Evolutionary conservation across 129 eudicot genomes (phyloP).

Genomic region (Lactuca sativa): DNA sequence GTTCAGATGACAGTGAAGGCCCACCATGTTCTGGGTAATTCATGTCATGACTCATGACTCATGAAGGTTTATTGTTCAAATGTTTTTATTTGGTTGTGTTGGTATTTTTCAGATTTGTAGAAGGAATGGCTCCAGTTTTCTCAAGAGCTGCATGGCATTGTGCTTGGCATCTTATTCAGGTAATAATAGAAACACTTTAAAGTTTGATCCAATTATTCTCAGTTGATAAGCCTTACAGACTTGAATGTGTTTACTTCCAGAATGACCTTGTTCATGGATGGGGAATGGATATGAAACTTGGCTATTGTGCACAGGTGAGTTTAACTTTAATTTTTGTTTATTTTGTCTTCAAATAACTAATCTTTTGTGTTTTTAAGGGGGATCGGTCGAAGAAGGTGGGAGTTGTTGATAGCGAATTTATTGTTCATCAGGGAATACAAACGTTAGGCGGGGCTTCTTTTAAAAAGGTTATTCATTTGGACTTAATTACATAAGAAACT

Average conservation of each 20-base stretch:
- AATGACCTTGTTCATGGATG: constrained; percentile 96
- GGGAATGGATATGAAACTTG: constrained; percentile 95
- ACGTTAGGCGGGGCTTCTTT: constrained; percentile 76
- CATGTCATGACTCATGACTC: neutral
- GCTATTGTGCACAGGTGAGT: constrained; percentile 92
- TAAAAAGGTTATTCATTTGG: constrained; percentile 41
- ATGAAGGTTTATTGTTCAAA: neutral
- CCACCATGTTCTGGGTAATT: constrained; percentile 93
- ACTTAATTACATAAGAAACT: too few relatives aligned
- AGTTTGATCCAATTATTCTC: neutral
- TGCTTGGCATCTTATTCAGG: constrained; percentile 99
- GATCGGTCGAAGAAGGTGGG: constrained; percentile 75
- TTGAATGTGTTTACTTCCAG: constrained; percentile 39
- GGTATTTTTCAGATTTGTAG: constrained; percentile 67
- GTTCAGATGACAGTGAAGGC: constrained; percentile 73
- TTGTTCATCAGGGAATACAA: constrained; percentile 78
- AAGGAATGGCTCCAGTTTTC: constrained; percentile 99
- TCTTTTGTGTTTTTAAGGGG: constrained; percentile 45
- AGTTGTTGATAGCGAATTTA: constrained; percentile 74
- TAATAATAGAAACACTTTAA: constrained; percentile 3
- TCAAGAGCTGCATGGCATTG: constrained; percentile 95
- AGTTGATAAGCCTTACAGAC: neutral
- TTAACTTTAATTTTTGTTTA: neutral
- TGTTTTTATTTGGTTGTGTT: constrained; percentile 4
- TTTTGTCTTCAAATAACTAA: constrained; percentile 2